Evolutionary conservation across 495 filamentous ascomycete species (phyloP).

Genomic region (Staphylotrichum longicolle): DNA sequence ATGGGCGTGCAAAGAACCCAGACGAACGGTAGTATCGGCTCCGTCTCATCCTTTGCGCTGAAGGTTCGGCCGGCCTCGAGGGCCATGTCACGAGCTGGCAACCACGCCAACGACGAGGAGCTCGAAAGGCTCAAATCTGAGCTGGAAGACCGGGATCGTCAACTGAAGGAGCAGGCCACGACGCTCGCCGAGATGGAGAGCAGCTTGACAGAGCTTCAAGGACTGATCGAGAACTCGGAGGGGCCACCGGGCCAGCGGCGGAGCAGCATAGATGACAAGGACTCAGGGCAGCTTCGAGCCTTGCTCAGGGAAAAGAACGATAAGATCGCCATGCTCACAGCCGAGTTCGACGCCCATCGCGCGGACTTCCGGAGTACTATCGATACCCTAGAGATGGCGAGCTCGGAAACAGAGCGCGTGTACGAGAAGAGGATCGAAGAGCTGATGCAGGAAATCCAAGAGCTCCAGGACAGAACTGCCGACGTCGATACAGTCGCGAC

Average conservation of each 20-base stretch:
- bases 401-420: slow-evolving; percentile 94
- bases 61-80: slow-evolving; percentile 51
- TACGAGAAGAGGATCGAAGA: slow-evolving; percentile 92
- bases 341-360: slow-evolving; percentile 92
- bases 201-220: slow-evolving; percentile 70
- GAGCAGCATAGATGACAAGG: slow-evolving; percentile 70
- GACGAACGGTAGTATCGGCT: slow-evolving; percentile 49
- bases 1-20: slow-evolving; percentile 52
- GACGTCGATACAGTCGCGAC: slow-evolving; percentile 88
- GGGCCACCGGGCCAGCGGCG: slow-evolving; percentile 38
- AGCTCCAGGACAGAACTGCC: slow-evolving; percentile 74
- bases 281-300: slow-evolving; percentile 71
- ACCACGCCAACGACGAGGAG: slow-evolving; percentile 58
- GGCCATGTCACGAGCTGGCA: slow-evolving; percentile 33
- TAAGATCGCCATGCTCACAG: slow-evolving; percentile 84
- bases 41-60: slow-evolving; percentile 47
- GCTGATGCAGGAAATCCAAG: slow-evolving; percentile 78
- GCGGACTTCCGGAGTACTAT: slow-evolving; percentile 97
- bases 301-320: slow-evolving; percentile 94
- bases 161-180: slow-evolving; percentile 80
- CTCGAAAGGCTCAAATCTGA: slow-evolving; percentile 62
- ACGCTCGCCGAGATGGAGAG: slow-evolving; percentile 83
- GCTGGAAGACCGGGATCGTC: slow-evolving; percentile 79
- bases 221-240: slow-evolving; percentile 57
- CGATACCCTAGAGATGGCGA: slow-evolving; percentile 93